Conservation (phyloP, 345 rosid species). For the Populus nigra region DNA sequence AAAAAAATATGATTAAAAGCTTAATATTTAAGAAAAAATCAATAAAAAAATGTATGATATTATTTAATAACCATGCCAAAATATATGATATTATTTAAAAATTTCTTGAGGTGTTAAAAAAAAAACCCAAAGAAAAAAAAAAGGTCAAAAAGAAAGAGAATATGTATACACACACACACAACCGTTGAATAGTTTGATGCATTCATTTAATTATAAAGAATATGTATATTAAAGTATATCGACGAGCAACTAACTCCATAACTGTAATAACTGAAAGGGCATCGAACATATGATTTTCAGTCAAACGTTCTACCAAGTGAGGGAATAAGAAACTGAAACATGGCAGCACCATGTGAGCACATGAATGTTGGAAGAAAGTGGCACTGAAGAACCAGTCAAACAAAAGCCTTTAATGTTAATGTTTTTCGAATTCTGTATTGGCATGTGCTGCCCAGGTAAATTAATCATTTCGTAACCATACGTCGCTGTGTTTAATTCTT, state of each 20-base stretch:
- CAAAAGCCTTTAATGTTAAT: constrained; percentile 10
- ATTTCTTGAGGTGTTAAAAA: too few relatives aligned
- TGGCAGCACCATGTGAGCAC: constrained; percentile 60
- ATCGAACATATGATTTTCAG: constrained; percentile 20
- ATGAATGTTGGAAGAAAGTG: constrained; percentile 28
- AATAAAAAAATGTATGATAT: too few relatives aligned
- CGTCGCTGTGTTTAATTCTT: too few relatives aligned
- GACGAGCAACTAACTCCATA: constrained; percentile 48
- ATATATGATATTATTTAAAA: too few relatives aligned
- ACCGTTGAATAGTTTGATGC: not conserved
- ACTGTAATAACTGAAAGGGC: constrained; percentile 66
- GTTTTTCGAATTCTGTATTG: not conserved
- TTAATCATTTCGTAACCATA: not conserved
- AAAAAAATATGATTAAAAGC: too few relatives aligned
- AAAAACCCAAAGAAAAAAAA: too few relatives aligned
- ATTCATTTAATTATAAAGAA: not conserved
- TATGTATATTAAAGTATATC: not conserved
- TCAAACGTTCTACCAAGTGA: constrained; percentile 35
- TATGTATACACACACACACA: too few relatives aligned
- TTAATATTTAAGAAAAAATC: too few relatives aligned
- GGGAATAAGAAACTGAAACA: constrained; percentile 41
- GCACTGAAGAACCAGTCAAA: constrained; percentile 25
- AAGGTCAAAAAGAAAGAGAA: too few relatives aligned
- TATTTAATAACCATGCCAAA: too few relatives aligned
- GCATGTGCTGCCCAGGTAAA: constrained; percentile 27